phyloP scores from a whole-genome alignment of 2,329 filamentous ascomycete species.

The Neonectria magnoliae region DNA sequence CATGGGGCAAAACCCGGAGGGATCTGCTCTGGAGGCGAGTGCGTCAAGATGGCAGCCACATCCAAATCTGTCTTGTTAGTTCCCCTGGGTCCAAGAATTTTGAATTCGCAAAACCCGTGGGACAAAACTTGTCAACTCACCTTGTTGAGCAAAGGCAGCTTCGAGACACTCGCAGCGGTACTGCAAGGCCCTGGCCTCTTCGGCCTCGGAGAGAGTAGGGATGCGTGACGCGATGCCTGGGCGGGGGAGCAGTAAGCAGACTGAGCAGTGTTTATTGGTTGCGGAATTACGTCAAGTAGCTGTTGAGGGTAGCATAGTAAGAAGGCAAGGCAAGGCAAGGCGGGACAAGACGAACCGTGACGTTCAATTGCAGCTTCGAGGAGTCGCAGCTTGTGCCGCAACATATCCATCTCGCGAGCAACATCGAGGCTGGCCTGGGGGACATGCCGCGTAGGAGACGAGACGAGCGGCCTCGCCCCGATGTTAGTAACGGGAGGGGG shows the following conservation, averaged over 20 bases:
- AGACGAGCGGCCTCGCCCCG: conserved; percentile 59
- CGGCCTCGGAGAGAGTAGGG: conserved; percentile 62
- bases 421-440: conserved; percentile 59
- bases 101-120: background rate
- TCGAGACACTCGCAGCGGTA: conserved; percentile 69
- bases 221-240: conserved; percentile 46
- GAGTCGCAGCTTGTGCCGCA: conserved; percentile 64
- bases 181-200: conserved; percentile 66
- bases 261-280: conserved; percentile 15
- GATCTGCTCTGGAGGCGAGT: conserved; percentile 43
- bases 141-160: conserved; percentile 56
- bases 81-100: conserved; percentile 5
- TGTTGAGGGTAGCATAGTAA: conserved; percentile 22
- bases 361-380: conserved; percentile 60
- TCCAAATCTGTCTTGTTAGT: conserved; percentile 46
- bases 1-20: conserved; percentile 61
- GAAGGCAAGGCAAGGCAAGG: conserved; percentile 19
- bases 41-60: conserved; percentile 44
- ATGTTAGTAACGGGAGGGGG: conserved; percentile 52
- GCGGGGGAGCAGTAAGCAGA: conserved; percentile 31
- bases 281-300: conserved; percentile 15
- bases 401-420: conserved; percentile 62
- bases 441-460: conserved; percentile 59
- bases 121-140: conserved; percentile 36
- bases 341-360: conserved; percentile 54